phyloP scores from a whole-genome alignment of 352 stramenopile species.

The Pythium coloratum region DNA sequence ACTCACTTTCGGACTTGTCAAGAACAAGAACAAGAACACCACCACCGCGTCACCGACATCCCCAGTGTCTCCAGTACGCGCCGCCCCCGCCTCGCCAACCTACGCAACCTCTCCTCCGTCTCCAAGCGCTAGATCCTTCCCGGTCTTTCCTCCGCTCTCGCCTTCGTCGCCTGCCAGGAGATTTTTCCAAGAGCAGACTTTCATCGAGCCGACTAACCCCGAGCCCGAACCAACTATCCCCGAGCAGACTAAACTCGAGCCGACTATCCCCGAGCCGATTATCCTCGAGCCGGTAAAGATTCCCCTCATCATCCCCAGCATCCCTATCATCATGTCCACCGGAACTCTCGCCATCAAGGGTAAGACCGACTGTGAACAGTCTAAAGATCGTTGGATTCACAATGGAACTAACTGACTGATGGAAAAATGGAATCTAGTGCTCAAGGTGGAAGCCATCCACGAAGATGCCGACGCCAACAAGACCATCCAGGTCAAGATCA shows the following conservation, averaged over 20 bases:
- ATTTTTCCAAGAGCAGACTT: neutral
- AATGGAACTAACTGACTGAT: neutral
- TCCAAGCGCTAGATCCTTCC: neutral
- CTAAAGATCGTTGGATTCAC: neutral
- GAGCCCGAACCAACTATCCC: too few relatives aligned
- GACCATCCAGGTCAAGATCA: constrained; percentile 19
- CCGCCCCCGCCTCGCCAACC: neutral
- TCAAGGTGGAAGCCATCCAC: constrained; percentile 7
- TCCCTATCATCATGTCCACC: constrained; percentile 19
- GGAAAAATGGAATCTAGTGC: neutral
- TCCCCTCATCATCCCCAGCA: neutral
- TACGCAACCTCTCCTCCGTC: neutral
- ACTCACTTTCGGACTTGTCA: neutral
- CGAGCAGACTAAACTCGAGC: too few relatives aligned
- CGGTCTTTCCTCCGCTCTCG: neutral
- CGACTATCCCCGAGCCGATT: too few relatives aligned
- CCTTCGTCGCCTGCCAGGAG: too few relatives aligned
- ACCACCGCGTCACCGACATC: neutral
- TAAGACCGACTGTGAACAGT: neutral
- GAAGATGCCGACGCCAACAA: constrained; percentile 12
- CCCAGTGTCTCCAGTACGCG: neutral
- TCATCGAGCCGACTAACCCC: too few relatives aligned
- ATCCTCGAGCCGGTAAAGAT: neutral
- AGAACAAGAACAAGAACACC: neutral
- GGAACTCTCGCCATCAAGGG: constrained; percentile 23